These are phyloP conservation scores for Rosa lucieae DNA, from an alignment of 306 rosid genomes.

Conservation along the genomic window DNA sequence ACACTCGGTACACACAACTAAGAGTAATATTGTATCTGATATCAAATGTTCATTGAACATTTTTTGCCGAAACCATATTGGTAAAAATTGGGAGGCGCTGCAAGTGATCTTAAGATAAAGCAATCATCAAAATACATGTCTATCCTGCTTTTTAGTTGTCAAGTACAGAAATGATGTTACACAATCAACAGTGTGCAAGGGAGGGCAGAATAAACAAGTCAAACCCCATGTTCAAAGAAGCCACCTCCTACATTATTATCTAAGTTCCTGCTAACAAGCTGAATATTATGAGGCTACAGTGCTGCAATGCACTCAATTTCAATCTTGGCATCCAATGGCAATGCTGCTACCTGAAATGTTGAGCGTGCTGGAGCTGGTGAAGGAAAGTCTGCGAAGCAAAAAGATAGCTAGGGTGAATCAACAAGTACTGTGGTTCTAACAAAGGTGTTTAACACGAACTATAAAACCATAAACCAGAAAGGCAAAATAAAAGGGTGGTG, in stretches of 20 bases:
- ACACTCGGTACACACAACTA: too few species aligned
- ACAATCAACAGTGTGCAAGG: not conserved
- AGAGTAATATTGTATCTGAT: too few species aligned
- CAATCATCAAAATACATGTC: not conserved
- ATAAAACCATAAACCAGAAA: not conserved
- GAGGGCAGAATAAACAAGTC: not conserved
- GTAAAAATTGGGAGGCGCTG: too few species aligned
- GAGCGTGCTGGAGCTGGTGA: constrained; percentile 90
- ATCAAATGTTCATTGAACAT: too few species aligned
- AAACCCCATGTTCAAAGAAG: constrained; percentile 12
- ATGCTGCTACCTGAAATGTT: constrained; percentile 83
- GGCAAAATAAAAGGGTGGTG: not conserved
- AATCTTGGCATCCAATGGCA: constrained; percentile 92
- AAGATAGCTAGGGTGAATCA: not conserved
- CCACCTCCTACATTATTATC: constrained; percentile 43
- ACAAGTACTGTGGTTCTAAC: not conserved
- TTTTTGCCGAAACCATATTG: too few species aligned
- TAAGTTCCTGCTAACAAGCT: constrained; percentile 12
- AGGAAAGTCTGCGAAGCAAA: constrained; percentile 59
- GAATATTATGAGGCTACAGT: constrained; percentile 28
- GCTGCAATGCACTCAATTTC: constrained; percentile 95
- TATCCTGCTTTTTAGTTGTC: not conserved
- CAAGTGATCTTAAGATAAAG: not conserved
- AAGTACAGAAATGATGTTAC: not conserved
- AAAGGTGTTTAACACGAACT: not conserved